Percentiles rank a stretch among this genome's conserved stretches.
Evolutionary conservation across 1,284 basidiomycete species (phyloP).

Genomic region (Trametes sp.): DNA sequence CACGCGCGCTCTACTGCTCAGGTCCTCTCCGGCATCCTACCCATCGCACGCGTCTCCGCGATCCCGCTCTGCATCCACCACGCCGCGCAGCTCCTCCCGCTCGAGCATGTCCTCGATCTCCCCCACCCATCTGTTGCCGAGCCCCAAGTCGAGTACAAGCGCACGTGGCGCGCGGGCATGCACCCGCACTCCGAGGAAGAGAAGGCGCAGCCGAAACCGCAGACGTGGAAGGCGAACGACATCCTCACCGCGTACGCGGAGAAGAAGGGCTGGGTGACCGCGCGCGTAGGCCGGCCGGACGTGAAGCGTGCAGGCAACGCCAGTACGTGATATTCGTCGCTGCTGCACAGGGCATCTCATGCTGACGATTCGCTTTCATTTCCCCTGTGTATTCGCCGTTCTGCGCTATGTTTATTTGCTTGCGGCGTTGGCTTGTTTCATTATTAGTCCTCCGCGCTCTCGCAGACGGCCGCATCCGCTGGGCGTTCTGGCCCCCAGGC

Average conservation of each 20-base stretch:
- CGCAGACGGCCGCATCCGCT: conserved; percentile 80
- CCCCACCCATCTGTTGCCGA: conserved; percentile 53
- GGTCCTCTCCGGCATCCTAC: conserved; percentile 84
- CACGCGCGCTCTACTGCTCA: conserved; percentile 40
- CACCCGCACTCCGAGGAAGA: conserved; percentile 32
- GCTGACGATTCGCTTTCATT: neutral
- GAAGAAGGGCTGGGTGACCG: conserved; percentile 85
- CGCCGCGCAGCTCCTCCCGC: conserved; percentile 73
- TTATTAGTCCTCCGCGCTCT: conserved; percentile 85
- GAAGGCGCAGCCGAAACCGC: conserved; percentile 29
- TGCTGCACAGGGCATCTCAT: conserved; percentile 27
- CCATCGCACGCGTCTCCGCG: conserved; percentile 88
- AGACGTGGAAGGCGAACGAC: conserved; percentile 80
- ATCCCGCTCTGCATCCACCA: conserved; percentile 79
- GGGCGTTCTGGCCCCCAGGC: conserved; percentile 86
- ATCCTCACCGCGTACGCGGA: conserved; percentile 81
- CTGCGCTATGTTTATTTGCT: neutral
- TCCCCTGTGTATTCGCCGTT: neutral
- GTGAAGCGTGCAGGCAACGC: conserved; percentile 88
- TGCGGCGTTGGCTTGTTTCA: too few relatives aligned
- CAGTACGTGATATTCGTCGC: conserved; percentile 60
- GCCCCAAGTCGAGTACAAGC: conserved; percentile 61
- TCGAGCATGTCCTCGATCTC: conserved; percentile 78
- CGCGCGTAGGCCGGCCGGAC: conserved; percentile 89
- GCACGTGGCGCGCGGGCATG: conserved; percentile 71